phyloP scores from a whole-genome alignment of 2,329 filamentous ascomycete genomes.

The Microthyrium microscopicum region DNA sequence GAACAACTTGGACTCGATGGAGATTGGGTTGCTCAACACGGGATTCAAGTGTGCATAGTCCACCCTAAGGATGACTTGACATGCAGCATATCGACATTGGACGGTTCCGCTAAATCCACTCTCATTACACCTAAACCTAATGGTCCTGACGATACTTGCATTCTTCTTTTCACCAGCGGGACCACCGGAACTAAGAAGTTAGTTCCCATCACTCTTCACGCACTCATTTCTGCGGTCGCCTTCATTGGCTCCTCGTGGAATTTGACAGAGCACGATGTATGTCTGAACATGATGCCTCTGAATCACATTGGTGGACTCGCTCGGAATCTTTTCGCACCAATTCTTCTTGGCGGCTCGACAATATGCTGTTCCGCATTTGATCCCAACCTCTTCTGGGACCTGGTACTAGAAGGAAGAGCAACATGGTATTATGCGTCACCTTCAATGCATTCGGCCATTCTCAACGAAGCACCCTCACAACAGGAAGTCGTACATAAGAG shows the following conservation, averaged over 20 bases:
- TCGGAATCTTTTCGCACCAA: conserved; percentile 37
- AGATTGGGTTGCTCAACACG: conserved; percentile 17
- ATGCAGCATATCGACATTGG: conserved; percentile 17
- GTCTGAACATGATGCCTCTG: conserved; percentile 43
- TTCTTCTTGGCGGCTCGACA: conserved; percentile 36
- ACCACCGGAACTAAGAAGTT: conserved; percentile 43
- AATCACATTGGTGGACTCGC: conserved; percentile 38
- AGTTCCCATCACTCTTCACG: conserved; percentile 35
- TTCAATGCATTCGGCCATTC: conserved; percentile 38
- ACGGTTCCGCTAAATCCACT: conserved; percentile 6
- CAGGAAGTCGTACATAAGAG: conserved; percentile 15
- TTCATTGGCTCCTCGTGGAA: conserved; percentile 39
- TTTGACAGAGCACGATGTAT: conserved; percentile 29
- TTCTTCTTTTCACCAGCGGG: conserved; percentile 41
- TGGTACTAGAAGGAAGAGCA: conserved; percentile 29
- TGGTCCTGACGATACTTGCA: conserved; percentile 28
- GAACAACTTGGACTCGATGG: conserved; percentile 23
- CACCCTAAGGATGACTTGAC: conserved; percentile 22
- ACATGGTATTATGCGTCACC: conserved; percentile 44
- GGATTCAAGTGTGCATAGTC: conserved; percentile 25
- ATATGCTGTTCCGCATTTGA: conserved; percentile 39
- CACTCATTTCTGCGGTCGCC: conserved; percentile 33
- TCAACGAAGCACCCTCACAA: conserved; percentile 23
- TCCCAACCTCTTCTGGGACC: conserved; percentile 39
- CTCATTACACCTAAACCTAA: conserved; percentile 19